These are phyloP conservation scores for Candida labiduridarum DNA, from an alignment of 1,139 yeast species.

Conservation along the genomic window DNA sequence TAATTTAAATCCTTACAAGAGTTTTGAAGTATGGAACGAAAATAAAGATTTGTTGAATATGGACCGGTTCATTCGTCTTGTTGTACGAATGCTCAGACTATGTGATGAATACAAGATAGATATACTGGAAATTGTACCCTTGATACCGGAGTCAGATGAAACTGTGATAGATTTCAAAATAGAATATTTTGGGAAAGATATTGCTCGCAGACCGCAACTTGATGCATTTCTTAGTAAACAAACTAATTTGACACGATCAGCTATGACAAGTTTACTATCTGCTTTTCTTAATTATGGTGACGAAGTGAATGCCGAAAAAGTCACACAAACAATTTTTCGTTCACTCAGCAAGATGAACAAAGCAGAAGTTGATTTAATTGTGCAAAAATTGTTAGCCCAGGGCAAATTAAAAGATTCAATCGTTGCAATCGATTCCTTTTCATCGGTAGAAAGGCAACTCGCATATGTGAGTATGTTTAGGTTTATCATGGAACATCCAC, in stretches of 20 bases:
- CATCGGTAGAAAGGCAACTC: constrained; percentile 17
- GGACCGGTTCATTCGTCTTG: not conserved
- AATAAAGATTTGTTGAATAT: not conserved
- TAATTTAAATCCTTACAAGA: constrained; percentile 9
- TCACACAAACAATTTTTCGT: constrained; percentile 34
- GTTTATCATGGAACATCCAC: constrained; percentile 12
- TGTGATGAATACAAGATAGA: not conserved
- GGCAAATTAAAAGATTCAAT: constrained; percentile 26
- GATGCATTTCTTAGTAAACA: constrained; percentile 23
- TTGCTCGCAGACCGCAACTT: constrained; percentile 17
- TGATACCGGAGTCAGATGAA: not conserved
- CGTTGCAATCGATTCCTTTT: constrained; percentile 19
- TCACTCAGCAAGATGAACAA: constrained; percentile 22
- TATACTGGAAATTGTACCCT: not conserved
- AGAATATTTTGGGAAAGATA: constrained; percentile 18
- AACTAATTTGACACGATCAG: constrained; percentile 34
- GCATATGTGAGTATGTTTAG: constrained; percentile 29
- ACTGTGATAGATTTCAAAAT: constrained; percentile 17
- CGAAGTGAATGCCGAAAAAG: constrained; percentile 31
- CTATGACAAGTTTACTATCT: constrained; percentile 37
- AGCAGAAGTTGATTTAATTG: constrained; percentile 31
- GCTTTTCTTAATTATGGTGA: constrained; percentile 30
- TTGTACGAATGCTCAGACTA: not conserved
- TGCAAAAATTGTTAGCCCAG: constrained; percentile 28
- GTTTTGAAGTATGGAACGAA: constrained; percentile 5